Evolutionary conservation across 805 yeast genomes (phyloP).

Genomic region (Candida sphagnicola): DNA sequence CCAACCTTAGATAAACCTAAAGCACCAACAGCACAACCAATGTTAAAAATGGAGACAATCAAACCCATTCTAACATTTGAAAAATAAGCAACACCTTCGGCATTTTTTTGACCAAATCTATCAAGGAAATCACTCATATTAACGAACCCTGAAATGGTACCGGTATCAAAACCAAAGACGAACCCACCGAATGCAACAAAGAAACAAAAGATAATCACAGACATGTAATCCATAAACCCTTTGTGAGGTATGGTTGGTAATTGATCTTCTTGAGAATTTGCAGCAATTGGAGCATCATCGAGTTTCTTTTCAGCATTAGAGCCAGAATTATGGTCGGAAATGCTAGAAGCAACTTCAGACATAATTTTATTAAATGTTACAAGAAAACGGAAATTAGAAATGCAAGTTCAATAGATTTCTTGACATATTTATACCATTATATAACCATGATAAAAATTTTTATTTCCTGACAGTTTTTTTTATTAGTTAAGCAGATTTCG

Average conservation of each 20-base stretch:
- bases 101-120: slow-evolving; percentile 47
- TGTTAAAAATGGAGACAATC: slow-evolving; percentile 54
- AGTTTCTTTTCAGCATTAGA: background rate
- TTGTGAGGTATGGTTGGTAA: slow-evolving; percentile 20
- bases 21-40: slow-evolving; percentile 75
- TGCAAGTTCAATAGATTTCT: background rate
- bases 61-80: slow-evolving; percentile 49
- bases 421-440: background rate
- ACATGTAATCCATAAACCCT: slow-evolving; percentile 27
- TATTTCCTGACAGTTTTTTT: no score
- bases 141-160: slow-evolving; percentile 71
- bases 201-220: slow-evolving; percentile 42
- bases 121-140: slow-evolving; percentile 54
- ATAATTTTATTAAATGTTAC: background rate
- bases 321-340: background rate
- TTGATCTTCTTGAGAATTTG: background rate
- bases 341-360: background rate
- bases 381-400: background rate
- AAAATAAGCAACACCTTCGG: slow-evolving; percentile 38
- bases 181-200: slow-evolving; percentile 73
- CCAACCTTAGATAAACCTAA: slow-evolving; percentile 52
- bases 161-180: slow-evolving; percentile 77
- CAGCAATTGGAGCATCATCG: background rate
- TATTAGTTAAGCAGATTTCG: background rate
- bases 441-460: background rate